Conservation (phyloP, 2,329 filamentous ascomycete species). For the Microthyrium microscopicum region DNA sequence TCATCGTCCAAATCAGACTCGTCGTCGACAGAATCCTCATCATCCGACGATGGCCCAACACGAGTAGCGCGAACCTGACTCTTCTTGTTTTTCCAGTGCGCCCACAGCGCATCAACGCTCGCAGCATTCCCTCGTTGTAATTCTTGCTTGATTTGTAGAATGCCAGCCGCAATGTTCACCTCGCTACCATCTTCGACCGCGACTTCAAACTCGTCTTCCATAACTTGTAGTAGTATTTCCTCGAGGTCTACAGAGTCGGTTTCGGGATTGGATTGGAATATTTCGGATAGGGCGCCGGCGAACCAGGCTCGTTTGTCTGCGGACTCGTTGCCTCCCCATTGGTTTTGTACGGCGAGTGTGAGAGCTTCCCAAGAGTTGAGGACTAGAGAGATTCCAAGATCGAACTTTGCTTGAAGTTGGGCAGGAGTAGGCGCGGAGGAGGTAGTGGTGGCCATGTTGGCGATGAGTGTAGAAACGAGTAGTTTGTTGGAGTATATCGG, state of each 20-base stretch:
- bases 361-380: slow-evolving; percentile 82
- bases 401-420: slow-evolving; percentile 29
- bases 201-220: slow-evolving; percentile 92
- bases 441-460: no score
- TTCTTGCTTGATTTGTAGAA: slow-evolving; percentile 50
- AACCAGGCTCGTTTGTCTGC: slow-evolving; percentile 93
- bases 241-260: slow-evolving; percentile 70
- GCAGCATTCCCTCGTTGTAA: slow-evolving; percentile 48
- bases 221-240: slow-evolving; percentile 69
- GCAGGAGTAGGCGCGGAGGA: background rate
- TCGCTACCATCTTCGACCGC: slow-evolving; percentile 81
- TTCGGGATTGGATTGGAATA: slow-evolving; percentile 43
- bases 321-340: slow-evolving; percentile 74
- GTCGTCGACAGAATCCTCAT: slow-evolving; percentile 10
- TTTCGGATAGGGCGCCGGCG: slow-evolving; percentile 68
- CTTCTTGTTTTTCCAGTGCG: slow-evolving; percentile 48
- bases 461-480: no score
- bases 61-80: no score
- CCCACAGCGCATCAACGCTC: slow-evolving; percentile 46
- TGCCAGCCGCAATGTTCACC: slow-evolving; percentile 52
- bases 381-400: slow-evolving; percentile 70
- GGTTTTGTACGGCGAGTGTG: slow-evolving; percentile 68
- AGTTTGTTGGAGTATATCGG: no score
- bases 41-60: no score
- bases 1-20: slow-evolving; percentile 8